Conservation (phyloP, 2,329 filamentous ascomycete genomes). For the Dryadomyces quercus-mongolicae region DNA sequence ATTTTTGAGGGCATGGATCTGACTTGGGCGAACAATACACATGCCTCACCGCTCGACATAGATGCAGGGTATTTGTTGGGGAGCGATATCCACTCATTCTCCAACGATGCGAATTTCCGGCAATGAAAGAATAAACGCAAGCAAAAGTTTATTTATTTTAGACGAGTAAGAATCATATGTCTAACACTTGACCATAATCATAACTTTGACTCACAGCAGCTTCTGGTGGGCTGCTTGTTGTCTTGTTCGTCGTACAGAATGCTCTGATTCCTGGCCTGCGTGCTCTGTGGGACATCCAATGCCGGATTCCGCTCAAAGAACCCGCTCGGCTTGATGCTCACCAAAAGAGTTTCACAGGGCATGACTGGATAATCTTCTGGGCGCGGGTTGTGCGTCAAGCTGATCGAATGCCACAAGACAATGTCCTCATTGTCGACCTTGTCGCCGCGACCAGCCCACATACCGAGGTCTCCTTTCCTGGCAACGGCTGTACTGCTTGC, state of each 20-base stretch:
- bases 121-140: too few relatives aligned
- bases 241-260: neutral
- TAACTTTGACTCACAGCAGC: too few relatives aligned
- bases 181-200: too few relatives aligned
- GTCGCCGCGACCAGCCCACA: slow-evolving; percentile 20
- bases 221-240: neutral
- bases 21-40: slow-evolving; percentile 2
- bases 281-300: slow-evolving; percentile 28
- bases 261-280: neutral
- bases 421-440: slow-evolving; percentile 9
- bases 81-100: neutral
- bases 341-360: slow-evolving; percentile 45
- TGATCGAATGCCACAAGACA: slow-evolving; percentile 44
- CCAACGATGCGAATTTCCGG: too few relatives aligned
- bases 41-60: neutral
- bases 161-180: too few relatives aligned
- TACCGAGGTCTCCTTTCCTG: slow-evolving; percentile 9
- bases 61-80: neutral
- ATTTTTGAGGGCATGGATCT: slow-evolving; percentile 7
- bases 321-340: slow-evolving; percentile 38
- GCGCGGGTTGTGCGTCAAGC: slow-evolving; percentile 53
- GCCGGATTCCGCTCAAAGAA: slow-evolving; percentile 40
- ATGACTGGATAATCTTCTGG: slow-evolving; percentile 59
- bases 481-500: slow-evolving; percentile 20
- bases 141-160: too few relatives aligned